phyloP scores from a whole-genome alignment of 352 stramenopile genomes.

The Plasmopara viticola region DNA sequence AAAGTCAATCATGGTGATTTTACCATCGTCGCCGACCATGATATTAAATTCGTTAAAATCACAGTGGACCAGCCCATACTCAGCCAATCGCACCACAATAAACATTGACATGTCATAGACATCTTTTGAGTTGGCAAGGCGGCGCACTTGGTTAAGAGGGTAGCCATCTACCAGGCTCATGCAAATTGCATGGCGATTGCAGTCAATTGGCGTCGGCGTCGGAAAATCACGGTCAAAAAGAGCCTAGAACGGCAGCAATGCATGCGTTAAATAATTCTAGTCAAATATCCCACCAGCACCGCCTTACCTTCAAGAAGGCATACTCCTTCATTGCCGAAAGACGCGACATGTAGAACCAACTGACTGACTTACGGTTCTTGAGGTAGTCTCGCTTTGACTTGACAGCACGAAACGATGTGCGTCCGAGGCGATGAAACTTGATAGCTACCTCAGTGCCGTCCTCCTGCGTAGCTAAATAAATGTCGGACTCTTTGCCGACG shows the following conservation, averaged over 20 bases:
- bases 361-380: conserved; percentile 90
- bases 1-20: conserved; percentile 99
- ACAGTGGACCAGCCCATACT: conserved; percentile 98
- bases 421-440: conserved; percentile 99
- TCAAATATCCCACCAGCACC: not conserved
- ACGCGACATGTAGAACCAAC: conserved; percentile 99
- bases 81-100: conserved; percentile 95
- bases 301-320: conserved; percentile 94
- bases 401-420: conserved; percentile 97
- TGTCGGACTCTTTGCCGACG: conserved; percentile 99
- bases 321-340: conserved; percentile 98
- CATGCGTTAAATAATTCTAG: not conserved
- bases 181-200: conserved; percentile 96
- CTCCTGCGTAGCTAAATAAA: conserved; percentile 92
- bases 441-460: conserved; percentile 97
- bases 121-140: conserved; percentile 87
- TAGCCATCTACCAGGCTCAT: conserved; percentile 96
- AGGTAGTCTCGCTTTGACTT: conserved; percentile 99
- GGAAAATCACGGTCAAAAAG: conserved; percentile 96
- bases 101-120: conserved; percentile 95
- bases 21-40: conserved; percentile 91
- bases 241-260: conserved; percentile 35
- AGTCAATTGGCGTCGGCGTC: conserved; percentile 95
- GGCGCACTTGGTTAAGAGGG: conserved; percentile 93
- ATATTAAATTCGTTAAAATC: conserved; percentile 99